A percentile compares a stretch with the other conserved stretches of the same genome.
These are phyloP conservation scores for Stagonosporopsis rhizophila DNA, from an alignment of 2,329 filamentous ascomycete species.

Conservation along the genomic window DNA sequence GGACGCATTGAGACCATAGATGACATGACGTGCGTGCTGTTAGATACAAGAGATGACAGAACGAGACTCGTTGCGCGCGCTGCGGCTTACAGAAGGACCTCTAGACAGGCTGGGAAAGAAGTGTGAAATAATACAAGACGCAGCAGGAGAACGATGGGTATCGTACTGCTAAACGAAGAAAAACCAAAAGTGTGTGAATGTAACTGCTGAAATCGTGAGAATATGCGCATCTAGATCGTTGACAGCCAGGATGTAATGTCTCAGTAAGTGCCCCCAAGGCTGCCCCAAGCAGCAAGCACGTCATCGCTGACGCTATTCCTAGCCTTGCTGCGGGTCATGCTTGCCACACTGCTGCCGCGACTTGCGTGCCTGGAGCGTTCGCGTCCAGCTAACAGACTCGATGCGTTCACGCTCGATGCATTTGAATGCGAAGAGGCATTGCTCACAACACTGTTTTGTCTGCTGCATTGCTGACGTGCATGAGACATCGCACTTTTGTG, in stretches of 20 bases:
- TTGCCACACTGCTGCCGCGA: slow-evolving; percentile 34
- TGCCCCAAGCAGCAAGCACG: slow-evolving; percentile 57
- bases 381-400: slow-evolving; percentile 3
- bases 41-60: slow-evolving; percentile 1
- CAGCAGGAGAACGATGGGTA: not conserved
- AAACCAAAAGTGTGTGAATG: not conserved
- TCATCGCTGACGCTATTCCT: slow-evolving; percentile 55
- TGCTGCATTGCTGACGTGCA: slow-evolving; percentile 17
- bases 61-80: slow-evolving; percentile 13
- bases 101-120: not conserved
- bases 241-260: not conserved
- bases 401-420: slow-evolving; percentile 13
- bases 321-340: slow-evolving; percentile 24
- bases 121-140: not conserved
- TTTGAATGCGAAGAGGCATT: slow-evolving; percentile 15
- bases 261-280: slow-evolving; percentile 50
- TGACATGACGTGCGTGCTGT: not conserved
- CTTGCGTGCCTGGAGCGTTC: slow-evolving; percentile 26
- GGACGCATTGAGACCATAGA: slow-evolving; percentile 3
- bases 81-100: slow-evolving; percentile 12
- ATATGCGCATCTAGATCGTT: not conserved
- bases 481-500: slow-evolving; percentile 2
- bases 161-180: slow-evolving; percentile 4
- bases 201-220: not conserved
- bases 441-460: slow-evolving; percentile 35